Evolutionary conservation across 1,139 yeast genomes (phyloP).

Genomic region (Candida gigantensis): DNA sequence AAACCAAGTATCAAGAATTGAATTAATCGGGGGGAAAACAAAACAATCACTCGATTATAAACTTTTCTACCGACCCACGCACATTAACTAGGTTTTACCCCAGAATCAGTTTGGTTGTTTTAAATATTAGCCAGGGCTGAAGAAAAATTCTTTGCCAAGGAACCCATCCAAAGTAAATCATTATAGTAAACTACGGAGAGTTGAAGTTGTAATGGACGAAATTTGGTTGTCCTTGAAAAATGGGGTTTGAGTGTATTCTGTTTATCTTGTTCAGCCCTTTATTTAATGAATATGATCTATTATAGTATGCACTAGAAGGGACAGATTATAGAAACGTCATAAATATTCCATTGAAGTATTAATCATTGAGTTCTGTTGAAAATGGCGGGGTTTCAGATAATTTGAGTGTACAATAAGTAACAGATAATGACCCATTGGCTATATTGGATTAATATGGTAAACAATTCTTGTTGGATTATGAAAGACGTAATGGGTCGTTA

Average conservation of each 20-base stretch:
- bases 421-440: constrained; percentile 30
- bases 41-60: constrained; percentile 19
- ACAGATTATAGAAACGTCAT: constrained; percentile 46
- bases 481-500: constrained; percentile 2
- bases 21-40: constrained; percentile 21
- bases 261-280: constrained; percentile 55
- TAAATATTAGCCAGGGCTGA: constrained; percentile 47
- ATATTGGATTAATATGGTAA: constrained; percentile 28
- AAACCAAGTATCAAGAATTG: constrained; percentile 33
- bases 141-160: neutral
- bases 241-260: constrained; percentile 57
- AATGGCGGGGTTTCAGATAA: constrained; percentile 26
- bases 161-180: constrained; percentile 5
- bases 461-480: constrained; percentile 12
- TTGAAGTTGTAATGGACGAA: constrained; percentile 59
- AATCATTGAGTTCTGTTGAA: constrained; percentile 41
- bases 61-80: constrained; percentile 58
- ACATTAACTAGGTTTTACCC: constrained; percentile 59
- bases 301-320: constrained; percentile 44
- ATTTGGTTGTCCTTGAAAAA: constrained; percentile 56
- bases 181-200: constrained; percentile 32
- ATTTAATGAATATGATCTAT: constrained; percentile 45
- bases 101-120: constrained; percentile 50
- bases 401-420: constrained; percentile 18
- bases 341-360: constrained; percentile 43